Evolutionary conservation across 2,329 filamentous ascomycete genomes (phyloP), one percentile per base, ranked within the genome.

Genomic region (Sporothrix curviconia): DNA sequence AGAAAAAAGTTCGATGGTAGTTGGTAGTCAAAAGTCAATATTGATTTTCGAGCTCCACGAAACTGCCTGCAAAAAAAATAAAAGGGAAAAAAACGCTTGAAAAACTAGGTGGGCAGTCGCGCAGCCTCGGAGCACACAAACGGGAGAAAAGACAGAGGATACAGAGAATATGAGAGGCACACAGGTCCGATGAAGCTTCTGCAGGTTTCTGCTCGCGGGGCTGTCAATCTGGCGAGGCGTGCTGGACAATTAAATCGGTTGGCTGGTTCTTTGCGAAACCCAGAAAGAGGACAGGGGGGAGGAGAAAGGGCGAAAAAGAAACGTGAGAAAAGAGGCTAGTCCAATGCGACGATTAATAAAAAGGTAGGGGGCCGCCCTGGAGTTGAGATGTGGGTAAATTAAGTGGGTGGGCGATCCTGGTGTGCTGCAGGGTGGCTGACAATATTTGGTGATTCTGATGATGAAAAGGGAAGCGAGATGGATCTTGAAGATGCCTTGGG

Each of bases 1-100:
- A 55, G 32, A 52, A 19, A 40, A 22, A 52, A 22, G 34, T 42
- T 43, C 28, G 24, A 39, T 39, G 52, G 50, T 47, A 37, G 55
- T 40, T 30, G 25, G 46, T 19, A 40, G 19, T 39, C 47, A 24
- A 59, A 59, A 59, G 57, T 59, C 57, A 59, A 59, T 59, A 59
- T 59, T 55, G 57, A 59, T 55, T 58, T 55, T 49, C 19, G 52
- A 58, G 57, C 56, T 58, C 28, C 30, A 30, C 40, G 40, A 37
- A 51, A 39, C 46, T 52, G 28, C 52, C 55, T n/a, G n/a, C n/a
- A n/a, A n/a, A 52, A 34, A 43, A 39, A 43, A 44, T 22, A 17
- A 9, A 14, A n/a, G n/a, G n/a, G n/a, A n/a, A n/a, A n/a, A n/a
- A n/a, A n/a, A n/a, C 30, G 43, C 43, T 32, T 25, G 30, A 40